A percentile compares a stretch with the other conserved stretches of the same genome.
Conservation (phyloP, 2,329 filamentous ascomycete genomes). For the Microsporum ferrugineum region DNA sequence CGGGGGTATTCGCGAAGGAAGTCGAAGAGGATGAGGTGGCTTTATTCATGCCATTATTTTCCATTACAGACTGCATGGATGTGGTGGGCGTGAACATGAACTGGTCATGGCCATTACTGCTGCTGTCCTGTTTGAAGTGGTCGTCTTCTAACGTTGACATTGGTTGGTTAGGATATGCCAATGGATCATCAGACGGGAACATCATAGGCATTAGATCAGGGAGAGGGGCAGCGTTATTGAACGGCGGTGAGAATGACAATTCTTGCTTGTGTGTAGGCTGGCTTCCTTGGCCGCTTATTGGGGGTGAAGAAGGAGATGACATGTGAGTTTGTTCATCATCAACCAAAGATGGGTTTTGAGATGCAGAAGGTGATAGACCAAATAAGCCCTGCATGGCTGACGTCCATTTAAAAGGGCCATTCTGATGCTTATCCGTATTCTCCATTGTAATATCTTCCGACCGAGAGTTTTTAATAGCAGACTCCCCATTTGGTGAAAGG, state of each 20-base stretch:
- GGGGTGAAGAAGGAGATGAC: slow-evolving; percentile 10
- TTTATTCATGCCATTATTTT: not conserved
- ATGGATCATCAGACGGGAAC: slow-evolving; percentile 41
- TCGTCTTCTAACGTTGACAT: slow-evolving; percentile 37
- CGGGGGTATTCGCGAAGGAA: slow-evolving; percentile 7
- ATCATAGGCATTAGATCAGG: slow-evolving; percentile 41
- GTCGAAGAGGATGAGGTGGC: slow-evolving; percentile 8
- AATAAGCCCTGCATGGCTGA: not conserved
- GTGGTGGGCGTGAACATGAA: slow-evolving; percentile 8
- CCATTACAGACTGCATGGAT: slow-evolving; percentile 6
- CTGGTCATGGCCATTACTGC: slow-evolving; percentile 6
- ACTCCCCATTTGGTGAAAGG: slow-evolving; percentile 11
- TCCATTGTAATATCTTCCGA: slow-evolving; percentile 25
- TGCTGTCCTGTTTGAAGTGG: slow-evolving; percentile 25
- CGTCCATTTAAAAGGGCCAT: not conserved
- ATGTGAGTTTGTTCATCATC: slow-evolving; percentile 9
- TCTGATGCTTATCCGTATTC: slow-evolving; percentile 14
- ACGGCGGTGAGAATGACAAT: slow-evolving; percentile 24
- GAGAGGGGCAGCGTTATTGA: slow-evolving; percentile 26
- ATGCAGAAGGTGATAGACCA: slow-evolving; percentile 6
- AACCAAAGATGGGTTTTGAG: slow-evolving; percentile 5
- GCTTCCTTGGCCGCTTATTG: slow-evolving; percentile 5
- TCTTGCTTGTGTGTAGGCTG: slow-evolving; percentile 11
- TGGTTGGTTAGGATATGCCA: slow-evolving; percentile 40
- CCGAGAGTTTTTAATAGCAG: not conserved